A percentile compares a stretch with the other conserved stretches of the same genome.
phyloP scores from a whole-genome alignment of 352 stramenopile species.

The Phytophthora sp. region DNA sequence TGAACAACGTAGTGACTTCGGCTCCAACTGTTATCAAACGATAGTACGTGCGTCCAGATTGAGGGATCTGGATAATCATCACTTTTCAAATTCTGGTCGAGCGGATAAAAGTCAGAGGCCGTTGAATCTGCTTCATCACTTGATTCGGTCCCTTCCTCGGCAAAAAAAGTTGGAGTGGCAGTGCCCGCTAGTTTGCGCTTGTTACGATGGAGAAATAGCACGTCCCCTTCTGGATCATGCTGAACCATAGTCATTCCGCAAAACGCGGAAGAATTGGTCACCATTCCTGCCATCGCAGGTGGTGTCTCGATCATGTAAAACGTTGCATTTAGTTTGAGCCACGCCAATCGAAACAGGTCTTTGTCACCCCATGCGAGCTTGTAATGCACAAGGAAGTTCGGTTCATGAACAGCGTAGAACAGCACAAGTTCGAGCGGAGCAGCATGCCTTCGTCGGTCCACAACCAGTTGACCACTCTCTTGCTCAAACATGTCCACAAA shows the following conservation, averaged over 20 bases:
- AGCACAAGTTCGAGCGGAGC: constrained; percentile 36
- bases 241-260: constrained; percentile 66
- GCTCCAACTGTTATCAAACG: constrained; percentile 49
- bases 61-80: constrained; percentile 35
- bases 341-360: constrained; percentile 67
- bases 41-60: constrained; percentile 68
- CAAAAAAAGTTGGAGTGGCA: background rate
- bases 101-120: background rate
- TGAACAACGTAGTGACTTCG: constrained; percentile 51
- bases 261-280: constrained; percentile 37
- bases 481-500: constrained; percentile 75
- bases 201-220: constrained; percentile 66
- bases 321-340: constrained; percentile 45
- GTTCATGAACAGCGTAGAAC: constrained; percentile 52
- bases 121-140: background rate
- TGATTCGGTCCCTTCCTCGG: background rate
- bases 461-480: constrained; percentile 61
- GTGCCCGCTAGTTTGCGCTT: constrained; percentile 43
- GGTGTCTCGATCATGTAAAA: constrained; percentile 65
- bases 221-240: constrained; percentile 30
- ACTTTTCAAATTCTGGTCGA: no score
- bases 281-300: constrained; percentile 42
- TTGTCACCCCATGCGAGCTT: constrained; percentile 62
- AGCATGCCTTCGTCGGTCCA: constrained; percentile 40
- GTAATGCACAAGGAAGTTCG: constrained; percentile 43